Base-by-base conservation (phyloP, 164 flowering plant genomes). In the Aristolochia contorta region DNA sequence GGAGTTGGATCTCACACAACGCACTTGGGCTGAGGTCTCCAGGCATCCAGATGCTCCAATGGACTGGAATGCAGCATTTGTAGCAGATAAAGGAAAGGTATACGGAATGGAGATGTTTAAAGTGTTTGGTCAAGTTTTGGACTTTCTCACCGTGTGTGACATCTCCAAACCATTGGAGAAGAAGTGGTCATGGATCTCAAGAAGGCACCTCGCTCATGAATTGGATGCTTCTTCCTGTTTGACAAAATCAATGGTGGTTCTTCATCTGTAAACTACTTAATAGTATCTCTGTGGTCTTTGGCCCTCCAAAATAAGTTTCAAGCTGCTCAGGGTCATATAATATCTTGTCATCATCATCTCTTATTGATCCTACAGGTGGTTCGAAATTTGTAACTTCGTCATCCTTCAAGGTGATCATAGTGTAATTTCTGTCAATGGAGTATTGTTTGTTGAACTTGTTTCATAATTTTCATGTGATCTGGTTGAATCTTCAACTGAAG, bases 1-100 rank as follows among this genome's bases (percentile, higher is more conserved):
- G 97, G 97, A 88, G 83, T 74, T 93, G 32, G 91, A 90, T 79
- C 84, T 77, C 46, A 37, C 65, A 70, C 70, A 63, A 60, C 86
- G 74, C 45, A 63, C 72, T 13, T 93, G 99, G 99, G 70, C 66
- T 18, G 96, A 86, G 76, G 81, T 86, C 58, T 86, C 92, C 1
- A 77, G 67, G 25, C 99, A 93, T 73, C 99, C 99, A 12, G 97
- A 93, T 82, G 97, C 96, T 2, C 99, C 97, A 19, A 84, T 93
- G 99, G 99, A 93, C 72, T 85, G 92, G 96, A 90, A 93, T 74
- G 97, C 99, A 57, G 80, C 76, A 55, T 93, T 86, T 79, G 87
- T 90, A 20, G 81, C 84, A 7, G 89, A 88, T 61, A 74, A 72
- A 49, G 82, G 79, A 59, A 57, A 69, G 24, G 80, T 93, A 56